Evolutionary conservation across 2,329 filamentous ascomycete species (phyloP), one percentile per base, ranked within the genome.

Genomic region (Westerdykella aurantiaca): DNA sequence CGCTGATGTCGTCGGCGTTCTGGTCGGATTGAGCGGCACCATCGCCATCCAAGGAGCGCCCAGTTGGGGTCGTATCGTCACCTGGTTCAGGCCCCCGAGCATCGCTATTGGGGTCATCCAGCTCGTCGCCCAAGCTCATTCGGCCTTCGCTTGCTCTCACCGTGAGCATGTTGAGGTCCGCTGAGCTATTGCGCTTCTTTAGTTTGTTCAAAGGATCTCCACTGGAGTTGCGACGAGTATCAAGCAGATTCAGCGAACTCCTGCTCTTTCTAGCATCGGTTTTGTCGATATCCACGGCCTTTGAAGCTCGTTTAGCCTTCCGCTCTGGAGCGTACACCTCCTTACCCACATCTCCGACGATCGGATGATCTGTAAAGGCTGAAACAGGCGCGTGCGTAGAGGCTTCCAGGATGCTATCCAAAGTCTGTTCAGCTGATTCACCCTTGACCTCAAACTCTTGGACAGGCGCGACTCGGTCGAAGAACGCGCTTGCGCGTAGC

Each of bases 381-480:
- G 77, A 88, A 23, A 95, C 89, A 1, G 93, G 93, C 0, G 93
- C 91, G 47, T 78, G 80, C 2, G 88, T 86, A 2, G 91, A 93
- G 6, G 91, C 93, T 61, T 95, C 86, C 6, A 98, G 77, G 42
- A 98, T 94, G 62, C 82, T 90, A 53, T 98, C 90, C 6, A 98
- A 77, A 0, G 91, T 95, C 34, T 81, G 84, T 61, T 89, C 87
- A 10, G 91, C 90, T 21, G 93, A 97, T 14, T 87, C 85, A 45
- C 86, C 82, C 64, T 79, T 76, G 34, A 81, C 67, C 33, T 79
- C 68, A 33, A 82, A 69, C 39, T 82, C 73, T 37, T 81, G 72
- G 1, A 71, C 56, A 6, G 77, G 62, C 2, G 79, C 73, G 0
- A 84, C 84, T 4, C 73, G 71, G 45, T 97, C 90, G 58, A 97